Evolutionary conservation across 352 stramenopile species (phyloP).

Genomic region (Phytopythium vexans): DNA sequence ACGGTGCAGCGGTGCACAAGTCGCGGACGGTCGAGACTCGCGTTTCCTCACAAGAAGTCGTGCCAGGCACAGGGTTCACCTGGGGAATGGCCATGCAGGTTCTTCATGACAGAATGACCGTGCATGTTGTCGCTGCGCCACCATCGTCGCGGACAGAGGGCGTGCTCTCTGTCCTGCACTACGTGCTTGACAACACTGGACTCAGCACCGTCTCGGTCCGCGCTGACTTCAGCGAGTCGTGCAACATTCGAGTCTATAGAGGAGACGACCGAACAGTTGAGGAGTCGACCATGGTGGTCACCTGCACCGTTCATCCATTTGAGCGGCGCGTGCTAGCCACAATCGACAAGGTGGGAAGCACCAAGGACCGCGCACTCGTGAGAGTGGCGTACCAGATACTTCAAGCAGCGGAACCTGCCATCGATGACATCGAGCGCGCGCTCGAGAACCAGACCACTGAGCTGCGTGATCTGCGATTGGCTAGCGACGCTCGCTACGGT

Average conservation of each 20-base stretch:
- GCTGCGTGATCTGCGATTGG: background rate
- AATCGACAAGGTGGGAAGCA: conserved; percentile 15
- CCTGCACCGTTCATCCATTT: conserved; percentile 29
- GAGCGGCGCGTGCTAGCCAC: conserved; percentile 29
- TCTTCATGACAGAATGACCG: no score
- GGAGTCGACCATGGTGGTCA: conserved; percentile 15
- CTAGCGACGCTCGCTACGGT: background rate
- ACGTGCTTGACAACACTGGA: conserved; percentile 38
- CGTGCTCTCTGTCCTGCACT: conserved; percentile 24
- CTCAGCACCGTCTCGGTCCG: conserved; percentile 29
- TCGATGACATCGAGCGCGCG: conserved; percentile 4
- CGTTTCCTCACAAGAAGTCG: no score
- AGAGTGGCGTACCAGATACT: conserved; percentile 31
- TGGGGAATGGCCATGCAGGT: no score
- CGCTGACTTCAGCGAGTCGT: conserved; percentile 43
- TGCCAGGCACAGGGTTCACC: no score
- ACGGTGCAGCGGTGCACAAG: no score
- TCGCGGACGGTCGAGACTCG: no score
- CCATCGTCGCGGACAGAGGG: no score
- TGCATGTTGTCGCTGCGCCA: no score
- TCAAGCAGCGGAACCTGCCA: background rate
- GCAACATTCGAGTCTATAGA: conserved; percentile 14
- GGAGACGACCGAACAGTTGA: background rate
- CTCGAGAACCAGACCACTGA: background rate
- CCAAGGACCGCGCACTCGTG: conserved; percentile 33